These are phyloP conservation scores for Atkinsonella hypoxylon DNA, from an alignment of 2,329 filamentous ascomycete species.

Conservation along the genomic window DNA sequence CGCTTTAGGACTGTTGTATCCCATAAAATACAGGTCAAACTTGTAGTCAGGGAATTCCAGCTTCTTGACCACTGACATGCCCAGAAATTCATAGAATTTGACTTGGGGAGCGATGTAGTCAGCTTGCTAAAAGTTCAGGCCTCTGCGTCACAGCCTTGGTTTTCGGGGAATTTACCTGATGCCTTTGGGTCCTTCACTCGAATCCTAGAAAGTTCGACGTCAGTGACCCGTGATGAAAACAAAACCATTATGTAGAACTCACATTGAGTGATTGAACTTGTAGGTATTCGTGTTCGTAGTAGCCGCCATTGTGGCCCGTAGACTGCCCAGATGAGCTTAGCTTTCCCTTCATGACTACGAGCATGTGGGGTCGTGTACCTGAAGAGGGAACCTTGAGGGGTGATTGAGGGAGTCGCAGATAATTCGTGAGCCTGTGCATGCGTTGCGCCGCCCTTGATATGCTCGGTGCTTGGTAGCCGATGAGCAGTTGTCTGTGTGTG, in stretches of 20 bases:
- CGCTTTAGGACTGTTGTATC: conserved; percentile 67
- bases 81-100: conserved; percentile 89
- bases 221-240: background rate
- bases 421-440: conserved; percentile 14
- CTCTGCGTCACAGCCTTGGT: no score
- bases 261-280: conserved; percentile 85
- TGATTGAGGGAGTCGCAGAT: conserved; percentile 7
- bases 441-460: conserved; percentile 14
- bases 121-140: background rate
- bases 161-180: conserved; percentile 40
- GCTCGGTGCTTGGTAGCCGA: conserved; percentile 11
- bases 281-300: conserved; percentile 67
- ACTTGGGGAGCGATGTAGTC: conserved; percentile 32
- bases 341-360: background rate
- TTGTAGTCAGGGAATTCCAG: conserved; percentile 75
- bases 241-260: conserved; percentile 14
- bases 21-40: conserved; percentile 93
- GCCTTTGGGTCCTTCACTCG: conserved; percentile 88
- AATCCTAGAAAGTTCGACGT: conserved; percentile 43
- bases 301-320: conserved; percentile 39
- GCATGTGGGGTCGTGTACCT: conserved; percentile 1
- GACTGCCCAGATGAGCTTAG: conserved; percentile 4
- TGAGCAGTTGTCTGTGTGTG: background rate
- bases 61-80: conserved; percentile 74
- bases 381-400: conserved; percentile 4